Base-by-base conservation (phyloP, 1,284 basidiomycete genomes). In the Cryptococcus neoformans region DNA sequence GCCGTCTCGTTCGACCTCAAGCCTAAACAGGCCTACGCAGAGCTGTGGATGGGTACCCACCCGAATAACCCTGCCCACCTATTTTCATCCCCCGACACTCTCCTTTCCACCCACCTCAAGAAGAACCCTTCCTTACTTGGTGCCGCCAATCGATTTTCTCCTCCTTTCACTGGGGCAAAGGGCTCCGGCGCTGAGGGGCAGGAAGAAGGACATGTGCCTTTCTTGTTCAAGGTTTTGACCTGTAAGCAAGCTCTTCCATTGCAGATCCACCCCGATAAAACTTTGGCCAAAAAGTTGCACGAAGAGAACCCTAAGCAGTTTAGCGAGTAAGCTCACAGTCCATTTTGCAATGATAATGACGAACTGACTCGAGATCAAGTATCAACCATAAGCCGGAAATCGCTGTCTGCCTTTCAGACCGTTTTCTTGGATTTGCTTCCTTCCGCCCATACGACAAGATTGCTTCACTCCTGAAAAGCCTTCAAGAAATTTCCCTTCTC, bases 371-470 rank as follows among this genome's bases (percentile, higher is more conserved):
- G 40, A 55, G 11, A 14, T 40, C 39, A 40, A 63, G 62, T 52
- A 56, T 60, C 28, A 72, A 72, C 51, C 68, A 70, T 53, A 69
- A 81, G 78, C 94, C 95, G 2, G 94, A 98, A 74, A 95, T 98
- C 88, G 92, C 92, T 6, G 83, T 97, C 44, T 94, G 94, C 1
- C 76, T 98, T 49, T 92, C 92, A 0, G 83, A 86, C 6, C 54
- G 58, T 1, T 98, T 98, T 79, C 81, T 82, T 37, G 95, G 90
- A 0, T 83, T 98, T 50, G 64, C 62, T 14, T 55, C 56, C 28
- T 62, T 70, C 57, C 58, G 62, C 14, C 62, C 55, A 6, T 55
- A 62, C 44, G 46, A 57, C 36, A 53, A 63, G 48, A 66, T 68
- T 52, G 42, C 41, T 2, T 47, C 49, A 9, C 55, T 66, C 51